These are phyloP conservation scores for Rhynchosporium secalis DNA, from an alignment of 2,329 filamentous ascomycete genomes.

Conservation along the genomic window DNA sequence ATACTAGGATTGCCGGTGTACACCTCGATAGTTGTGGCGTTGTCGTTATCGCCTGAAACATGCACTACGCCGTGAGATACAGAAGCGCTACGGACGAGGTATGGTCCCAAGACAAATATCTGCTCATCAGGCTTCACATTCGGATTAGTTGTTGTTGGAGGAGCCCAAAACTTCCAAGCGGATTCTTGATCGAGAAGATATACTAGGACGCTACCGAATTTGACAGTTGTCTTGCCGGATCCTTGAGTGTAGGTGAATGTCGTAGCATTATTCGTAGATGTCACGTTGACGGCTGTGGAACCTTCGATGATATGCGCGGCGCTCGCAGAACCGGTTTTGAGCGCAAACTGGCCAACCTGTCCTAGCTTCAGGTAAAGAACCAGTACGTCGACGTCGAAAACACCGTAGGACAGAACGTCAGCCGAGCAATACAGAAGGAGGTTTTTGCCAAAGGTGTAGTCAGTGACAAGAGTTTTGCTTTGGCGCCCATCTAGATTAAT, in stretches of 20 bases:
- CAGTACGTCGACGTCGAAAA: slow-evolving; percentile 49
- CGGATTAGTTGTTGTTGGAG: slow-evolving; percentile 48
- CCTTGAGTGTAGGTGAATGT: slow-evolving; percentile 50
- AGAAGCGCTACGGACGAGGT: slow-evolving; percentile 46
- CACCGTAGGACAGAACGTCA: slow-evolving; percentile 50
- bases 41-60: slow-evolving; percentile 45
- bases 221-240: slow-evolving; percentile 47
- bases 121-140: slow-evolving; percentile 48
- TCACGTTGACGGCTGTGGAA: slow-evolving; percentile 40
- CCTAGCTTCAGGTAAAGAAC: slow-evolving; percentile 51
- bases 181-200: slow-evolving; percentile 54
- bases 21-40: slow-evolving; percentile 45
- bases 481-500: slow-evolving; percentile 53
- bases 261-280: slow-evolving; percentile 36
- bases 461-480: slow-evolving; percentile 55
- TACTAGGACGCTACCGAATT: slow-evolving; percentile 51
- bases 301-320: slow-evolving; percentile 47
- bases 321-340: slow-evolving; percentile 42
- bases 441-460: slow-evolving; percentile 50
- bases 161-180: slow-evolving; percentile 58
- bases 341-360: slow-evolving; percentile 51
- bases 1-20: slow-evolving; percentile 44
- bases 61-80: slow-evolving; percentile 41
- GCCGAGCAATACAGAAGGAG: slow-evolving; percentile 53
- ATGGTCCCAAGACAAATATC: slow-evolving; percentile 47